These are phyloP conservation scores for Jackrogersella minutella DNA, from an alignment of 495 filamentous ascomycete species.

Conservation along the genomic window DNA sequence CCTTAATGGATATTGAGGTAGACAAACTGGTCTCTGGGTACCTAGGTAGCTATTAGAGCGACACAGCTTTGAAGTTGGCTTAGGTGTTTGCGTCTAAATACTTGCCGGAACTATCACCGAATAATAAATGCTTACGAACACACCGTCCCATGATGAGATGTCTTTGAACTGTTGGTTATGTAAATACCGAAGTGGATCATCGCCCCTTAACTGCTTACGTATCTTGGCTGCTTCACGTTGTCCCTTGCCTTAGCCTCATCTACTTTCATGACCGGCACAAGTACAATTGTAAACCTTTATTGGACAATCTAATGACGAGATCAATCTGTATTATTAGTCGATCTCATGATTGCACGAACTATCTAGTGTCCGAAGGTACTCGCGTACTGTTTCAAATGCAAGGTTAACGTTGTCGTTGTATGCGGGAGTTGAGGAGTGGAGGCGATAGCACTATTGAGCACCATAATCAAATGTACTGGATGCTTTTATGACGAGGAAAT, in stretches of 20 bases:
- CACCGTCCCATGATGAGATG: background rate
- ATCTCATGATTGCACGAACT: no score
- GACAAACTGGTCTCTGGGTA: background rate
- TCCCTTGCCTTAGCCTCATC: background rate
- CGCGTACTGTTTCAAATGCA: no score
- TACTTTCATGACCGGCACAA: no score
- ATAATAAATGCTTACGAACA: background rate
- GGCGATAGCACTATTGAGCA: no score
- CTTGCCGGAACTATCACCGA: background rate
- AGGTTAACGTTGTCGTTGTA: no score
- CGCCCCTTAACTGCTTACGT: background rate
- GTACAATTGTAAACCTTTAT: no score
- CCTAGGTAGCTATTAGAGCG: background rate
- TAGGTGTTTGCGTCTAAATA: background rate
- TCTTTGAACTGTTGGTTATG: conserved; percentile 1
- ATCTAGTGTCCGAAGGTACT: no score
- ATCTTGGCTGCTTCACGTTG: conserved; percentile 4
- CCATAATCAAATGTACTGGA: no score
- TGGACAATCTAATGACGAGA: no score
- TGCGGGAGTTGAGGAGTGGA: no score
- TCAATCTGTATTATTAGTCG: no score
- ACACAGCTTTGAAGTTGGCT: background rate
- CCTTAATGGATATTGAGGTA: background rate
- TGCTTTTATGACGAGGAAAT: no score
- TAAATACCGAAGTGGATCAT: background rate